phyloP scores from a whole-genome alignment of 768 basidiomycete species.

The Podaxis carcinomalis region DNA sequence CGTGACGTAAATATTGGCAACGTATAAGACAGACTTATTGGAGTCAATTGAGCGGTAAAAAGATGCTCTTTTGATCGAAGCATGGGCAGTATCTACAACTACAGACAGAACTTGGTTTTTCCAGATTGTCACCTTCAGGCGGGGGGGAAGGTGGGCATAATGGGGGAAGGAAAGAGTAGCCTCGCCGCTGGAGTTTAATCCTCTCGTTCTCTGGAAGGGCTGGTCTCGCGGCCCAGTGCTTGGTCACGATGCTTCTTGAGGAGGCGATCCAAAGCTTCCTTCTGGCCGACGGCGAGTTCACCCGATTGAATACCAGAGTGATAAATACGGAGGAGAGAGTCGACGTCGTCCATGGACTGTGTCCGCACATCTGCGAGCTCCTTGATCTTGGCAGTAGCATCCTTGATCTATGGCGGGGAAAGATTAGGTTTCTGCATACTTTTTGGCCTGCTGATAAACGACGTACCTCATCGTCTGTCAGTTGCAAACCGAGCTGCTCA shows the following conservation, averaged over 20 bases:
- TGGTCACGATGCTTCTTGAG: conserved; percentile 68
- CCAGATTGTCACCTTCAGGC: not conserved
- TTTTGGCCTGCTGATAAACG: not conserved
- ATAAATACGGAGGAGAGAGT: conserved; percentile 92
- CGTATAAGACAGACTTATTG: not conserved
- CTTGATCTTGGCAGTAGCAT: conserved; percentile 99
- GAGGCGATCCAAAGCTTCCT: conserved; percentile 83
- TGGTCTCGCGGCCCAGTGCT: conserved; percentile 22
- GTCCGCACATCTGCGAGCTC: conserved; percentile 97
- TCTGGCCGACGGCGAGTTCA: conserved; percentile 90
- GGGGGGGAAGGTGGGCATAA: not conserved
- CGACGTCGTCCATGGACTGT: conserved; percentile 99
- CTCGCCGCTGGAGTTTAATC: conserved; percentile 12
- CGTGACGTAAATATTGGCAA: not conserved
- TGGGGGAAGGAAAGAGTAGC: not conserved
- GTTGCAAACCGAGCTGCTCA: conserved; percentile 87
- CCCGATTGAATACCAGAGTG: conserved; percentile 93
- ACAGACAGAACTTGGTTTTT: not conserved
- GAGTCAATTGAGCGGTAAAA: not conserved
- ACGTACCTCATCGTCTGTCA: conserved; percentile 84
- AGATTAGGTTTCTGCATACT: conserved; percentile 2
- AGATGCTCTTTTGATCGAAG: conserved; percentile 1
- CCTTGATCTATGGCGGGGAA: conserved; percentile 68
- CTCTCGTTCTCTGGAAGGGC: conserved; percentile 21
- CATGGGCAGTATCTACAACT: not conserved